Percentiles rank a stretch among this genome's conserved stretches.
Evolutionary conservation across 2,329 filamentous ascomycete genomes (phyloP).

Genomic region (Claviceps quebecensis): DNA sequence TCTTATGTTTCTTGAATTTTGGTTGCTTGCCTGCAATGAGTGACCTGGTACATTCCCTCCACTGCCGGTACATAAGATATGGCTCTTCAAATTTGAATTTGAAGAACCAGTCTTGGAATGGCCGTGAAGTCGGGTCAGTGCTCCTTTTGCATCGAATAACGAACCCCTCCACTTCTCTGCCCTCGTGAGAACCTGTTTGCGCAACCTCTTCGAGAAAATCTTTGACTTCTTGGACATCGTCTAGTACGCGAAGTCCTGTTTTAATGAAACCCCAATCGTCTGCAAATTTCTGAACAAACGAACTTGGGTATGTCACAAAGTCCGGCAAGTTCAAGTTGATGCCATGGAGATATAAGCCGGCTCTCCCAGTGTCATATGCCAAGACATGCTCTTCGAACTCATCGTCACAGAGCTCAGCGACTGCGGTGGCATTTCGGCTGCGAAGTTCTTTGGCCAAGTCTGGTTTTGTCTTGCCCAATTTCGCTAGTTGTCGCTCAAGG

Average conservation of each 20-base stretch:
- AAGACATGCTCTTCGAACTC: slow-evolving; percentile 94
- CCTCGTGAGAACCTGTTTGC: slow-evolving; percentile 78
- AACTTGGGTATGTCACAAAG: slow-evolving; percentile 75
- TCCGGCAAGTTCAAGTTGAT: slow-evolving; percentile 91
- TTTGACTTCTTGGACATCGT: slow-evolving; percentile 62
- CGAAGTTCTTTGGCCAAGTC: slow-evolving; percentile 68
- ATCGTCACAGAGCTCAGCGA: slow-evolving; percentile 93
- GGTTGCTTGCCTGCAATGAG: slow-evolving; percentile 64
- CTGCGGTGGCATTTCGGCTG: slow-evolving; percentile 76
- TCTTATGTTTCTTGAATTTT: slow-evolving; percentile 70
- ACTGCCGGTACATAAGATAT: slow-evolving; percentile 96
- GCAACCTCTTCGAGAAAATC: slow-evolving; percentile 71
- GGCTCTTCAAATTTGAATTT: slow-evolving; percentile 99
- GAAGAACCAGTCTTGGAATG: slow-evolving; percentile 95
- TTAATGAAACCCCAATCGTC: slow-evolving; percentile 89
- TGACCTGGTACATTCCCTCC: slow-evolving; percentile 91
- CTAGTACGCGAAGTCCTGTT: slow-evolving; percentile 63
- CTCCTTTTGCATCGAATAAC: slow-evolving; percentile 77
- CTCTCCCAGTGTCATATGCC: slow-evolving; percentile 66
- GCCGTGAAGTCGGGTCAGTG: slow-evolving; percentile 30
- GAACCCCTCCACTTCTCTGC: slow-evolving; percentile 90
- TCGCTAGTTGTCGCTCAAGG: slow-evolving; percentile 64
- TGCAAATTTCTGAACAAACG: slow-evolving; percentile 78
- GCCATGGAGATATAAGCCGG: slow-evolving; percentile 88
- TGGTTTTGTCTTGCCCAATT: slow-evolving; percentile 61